Evolutionary conservation across 2,329 filamentous ascomycete species (phyloP).

Genomic region (Colletotrichum cereale): DNA sequence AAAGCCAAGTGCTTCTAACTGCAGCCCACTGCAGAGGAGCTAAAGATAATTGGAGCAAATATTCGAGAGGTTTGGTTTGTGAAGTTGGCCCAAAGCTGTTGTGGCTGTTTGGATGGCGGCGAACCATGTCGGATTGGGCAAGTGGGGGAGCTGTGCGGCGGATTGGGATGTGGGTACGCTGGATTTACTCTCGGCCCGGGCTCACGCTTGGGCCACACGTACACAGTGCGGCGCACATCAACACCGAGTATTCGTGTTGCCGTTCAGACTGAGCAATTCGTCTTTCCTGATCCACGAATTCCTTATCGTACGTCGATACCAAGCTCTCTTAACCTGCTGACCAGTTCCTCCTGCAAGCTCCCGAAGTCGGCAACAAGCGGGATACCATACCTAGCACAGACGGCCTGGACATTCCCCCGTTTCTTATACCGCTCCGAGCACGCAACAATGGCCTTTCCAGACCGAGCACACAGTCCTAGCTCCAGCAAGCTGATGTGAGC

Average conservation of each 20-base stretch:
- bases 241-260: too few relatives aligned
- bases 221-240: not conserved
- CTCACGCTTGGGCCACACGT: not conserved
- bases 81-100: conserved; percentile 25
- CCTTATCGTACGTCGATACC: not conserved
- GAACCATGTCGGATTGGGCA: conserved; percentile 32
- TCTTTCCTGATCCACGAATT: not conserved
- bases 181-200: conserved; percentile 20
- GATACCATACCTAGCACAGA: conserved; percentile 63
- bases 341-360: conserved; percentile 54
- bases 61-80: conserved; percentile 13
- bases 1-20: not conserved
- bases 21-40: not conserved
- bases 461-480: conserved; percentile 64
- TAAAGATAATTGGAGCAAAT: conserved; percentile 13
- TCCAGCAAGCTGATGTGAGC: conserved; percentile 72
- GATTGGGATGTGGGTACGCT: not conserved
- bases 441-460: conserved; percentile 63
- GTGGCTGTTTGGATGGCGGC: conserved; percentile 21
- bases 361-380: conserved; percentile 57
- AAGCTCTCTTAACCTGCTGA: conserved; percentile 46
- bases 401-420: conserved; percentile 70
- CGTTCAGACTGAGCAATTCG: not conserved
- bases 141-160: conserved; percentile 20
- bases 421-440: conserved; percentile 66